phyloP scores from a whole-genome alignment of 2,329 filamentous ascomycete species.

The Monilinia fructicola region DNA sequence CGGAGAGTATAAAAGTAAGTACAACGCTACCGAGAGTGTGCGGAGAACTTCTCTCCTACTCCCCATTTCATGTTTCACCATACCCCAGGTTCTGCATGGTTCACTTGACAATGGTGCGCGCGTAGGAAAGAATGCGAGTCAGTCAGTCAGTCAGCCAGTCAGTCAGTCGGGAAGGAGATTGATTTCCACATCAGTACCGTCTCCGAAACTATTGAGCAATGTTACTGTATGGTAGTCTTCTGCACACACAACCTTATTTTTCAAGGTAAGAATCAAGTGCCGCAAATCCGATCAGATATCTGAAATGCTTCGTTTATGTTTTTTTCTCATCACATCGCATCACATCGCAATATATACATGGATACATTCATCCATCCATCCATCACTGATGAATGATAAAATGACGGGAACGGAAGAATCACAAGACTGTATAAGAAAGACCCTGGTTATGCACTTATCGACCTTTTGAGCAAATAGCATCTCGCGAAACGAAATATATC shows the following conservation, averaged over 20 bases:
- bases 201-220: background rate
- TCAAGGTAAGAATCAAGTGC: background rate
- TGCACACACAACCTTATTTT: background rate
- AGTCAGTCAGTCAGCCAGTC: constrained; percentile 14
- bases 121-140: constrained; percentile 1
- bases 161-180: constrained; percentile 18
- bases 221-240: background rate
- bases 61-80: constrained; percentile 2
- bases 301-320: background rate
- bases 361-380: background rate
- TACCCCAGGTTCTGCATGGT: constrained; percentile 4
- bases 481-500: background rate
- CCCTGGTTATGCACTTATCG: background rate
- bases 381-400: background rate
- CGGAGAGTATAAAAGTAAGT: background rate
- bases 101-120: background rate
- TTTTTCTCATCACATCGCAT: constrained; percentile 6
- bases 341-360: background rate
- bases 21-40: background rate
- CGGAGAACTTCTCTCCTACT: background rate
- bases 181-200: background rate
- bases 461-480: background rate
- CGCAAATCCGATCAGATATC: constrained; percentile 7
- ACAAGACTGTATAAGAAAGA: constrained; percentile 7
- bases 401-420: constrained; percentile 7